Percentiles rank a stretch among this genome's conserved stretches.
Evolutionary conservation across 495 filamentous ascomycete species (phyloP).

Genomic region (Aspergillus sclerotiicarbonarius): DNA sequence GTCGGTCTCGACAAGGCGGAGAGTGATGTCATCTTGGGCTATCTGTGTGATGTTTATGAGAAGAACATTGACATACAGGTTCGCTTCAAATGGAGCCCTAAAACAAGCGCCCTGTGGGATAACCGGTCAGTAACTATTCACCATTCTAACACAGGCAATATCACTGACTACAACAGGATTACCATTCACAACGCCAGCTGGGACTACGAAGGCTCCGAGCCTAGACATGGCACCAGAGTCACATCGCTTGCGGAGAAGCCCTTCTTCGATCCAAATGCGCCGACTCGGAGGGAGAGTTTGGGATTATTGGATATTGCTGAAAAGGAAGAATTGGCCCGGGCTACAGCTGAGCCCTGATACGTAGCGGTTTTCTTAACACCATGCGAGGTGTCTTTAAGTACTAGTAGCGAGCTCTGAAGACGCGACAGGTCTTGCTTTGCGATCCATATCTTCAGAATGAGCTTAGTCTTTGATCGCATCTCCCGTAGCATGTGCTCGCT

Average conservation of each 20-base stretch:
- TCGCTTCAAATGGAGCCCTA: constrained; percentile 62
- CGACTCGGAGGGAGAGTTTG: constrained; percentile 57
- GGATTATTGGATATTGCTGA: constrained; percentile 41
- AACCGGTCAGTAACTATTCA: constrained; percentile 47
- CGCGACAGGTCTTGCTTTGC: too few relatives aligned
- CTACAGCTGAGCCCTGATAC: not conserved
- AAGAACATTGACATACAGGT: constrained; percentile 66
- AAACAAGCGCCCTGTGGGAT: constrained; percentile 63
- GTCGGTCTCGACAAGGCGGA: constrained; percentile 64
- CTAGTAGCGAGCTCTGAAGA: too few relatives aligned
- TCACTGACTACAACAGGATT: constrained; percentile 41
- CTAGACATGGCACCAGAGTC: constrained; percentile 62
- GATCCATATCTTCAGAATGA: too few relatives aligned
- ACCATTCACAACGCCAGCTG: constrained; percentile 68
- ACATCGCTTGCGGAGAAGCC: constrained; percentile 68
- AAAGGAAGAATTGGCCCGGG: constrained; percentile 21
- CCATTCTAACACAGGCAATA: not conserved
- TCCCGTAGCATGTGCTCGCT: too few relatives aligned
- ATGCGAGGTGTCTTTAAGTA: too few relatives aligned
- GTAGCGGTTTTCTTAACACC: too few relatives aligned
- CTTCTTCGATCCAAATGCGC: constrained; percentile 58
- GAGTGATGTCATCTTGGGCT: constrained; percentile 65
- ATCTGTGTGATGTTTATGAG: constrained; percentile 64
- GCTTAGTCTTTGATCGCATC: too few relatives aligned
- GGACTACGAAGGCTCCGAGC: constrained; percentile 63